These are phyloP conservation scores for Lycium barbarum DNA, from an alignment of 257 asterid genomes.

Conservation along the genomic window DNA sequence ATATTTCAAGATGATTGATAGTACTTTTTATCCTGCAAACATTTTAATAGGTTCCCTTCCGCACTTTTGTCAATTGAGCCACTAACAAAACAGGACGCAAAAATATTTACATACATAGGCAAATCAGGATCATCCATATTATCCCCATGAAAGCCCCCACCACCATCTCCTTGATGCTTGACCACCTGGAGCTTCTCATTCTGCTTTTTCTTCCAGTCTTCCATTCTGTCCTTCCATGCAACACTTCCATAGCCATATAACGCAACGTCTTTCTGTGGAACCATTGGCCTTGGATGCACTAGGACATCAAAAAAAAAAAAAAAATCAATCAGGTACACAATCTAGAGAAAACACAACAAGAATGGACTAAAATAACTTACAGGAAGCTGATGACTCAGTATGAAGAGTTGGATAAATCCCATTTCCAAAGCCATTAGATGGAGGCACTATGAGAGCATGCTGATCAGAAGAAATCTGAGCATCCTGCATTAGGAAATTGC, in stretches of 20 bases:
- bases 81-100: neutral
- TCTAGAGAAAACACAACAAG: conserved; percentile 15
- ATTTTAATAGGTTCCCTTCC: neutral
- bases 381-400: conserved; percentile 49
- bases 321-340: neutral
- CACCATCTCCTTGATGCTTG: conserved; percentile 59
- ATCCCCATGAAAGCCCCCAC: conserved; percentile 50
- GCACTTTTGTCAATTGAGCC: neutral
- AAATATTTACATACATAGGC: conserved; percentile 58
- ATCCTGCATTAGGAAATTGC: conserved; percentile 46
- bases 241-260: conserved; percentile 96
- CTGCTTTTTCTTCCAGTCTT: conserved; percentile 86
- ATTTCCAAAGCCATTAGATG: conserved; percentile 47
- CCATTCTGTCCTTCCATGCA: conserved; percentile 95
- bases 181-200: conserved; percentile 67
- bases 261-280: conserved; percentile 78
- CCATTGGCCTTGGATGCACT: conserved; percentile 87
- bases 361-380: conserved; percentile 46
- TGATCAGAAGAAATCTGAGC: conserved; percentile 54
- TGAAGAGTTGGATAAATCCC: conserved; percentile 48
- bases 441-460: conserved; percentile 74
- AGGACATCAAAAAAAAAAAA: neutral
- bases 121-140: conserved; percentile 61
- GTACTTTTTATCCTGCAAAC: neutral
- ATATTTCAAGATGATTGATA: neutral